Percentiles rank a stretch among this genome's conserved stretches.
Evolutionary conservation across 352 stramenopile species (phyloP).

Genomic region (Elongisporangium senticosum): DNA sequence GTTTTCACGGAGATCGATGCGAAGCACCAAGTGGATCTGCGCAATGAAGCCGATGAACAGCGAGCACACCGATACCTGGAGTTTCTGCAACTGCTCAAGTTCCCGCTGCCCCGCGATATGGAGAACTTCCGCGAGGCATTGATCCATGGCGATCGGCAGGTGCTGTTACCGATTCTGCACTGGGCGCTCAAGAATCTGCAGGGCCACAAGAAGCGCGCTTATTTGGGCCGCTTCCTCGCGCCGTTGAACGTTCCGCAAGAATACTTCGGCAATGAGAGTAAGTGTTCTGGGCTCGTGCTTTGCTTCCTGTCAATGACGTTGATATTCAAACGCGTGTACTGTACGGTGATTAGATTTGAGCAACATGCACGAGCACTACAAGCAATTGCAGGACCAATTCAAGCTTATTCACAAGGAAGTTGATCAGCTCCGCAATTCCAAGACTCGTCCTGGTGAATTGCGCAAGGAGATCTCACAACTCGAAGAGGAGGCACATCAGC

Average conservation of each 20-base stretch:
- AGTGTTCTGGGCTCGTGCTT: slow-evolving; percentile 6
- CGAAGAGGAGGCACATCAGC: slow-evolving; percentile 87
- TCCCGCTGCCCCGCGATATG: slow-evolving; percentile 68
- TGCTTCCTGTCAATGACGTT: background rate
- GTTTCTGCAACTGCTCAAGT: slow-evolving; percentile 94
- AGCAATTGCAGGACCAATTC: slow-evolving; percentile 92
- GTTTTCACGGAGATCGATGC: slow-evolving; percentile 88
- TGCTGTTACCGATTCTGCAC: slow-evolving; percentile 91
- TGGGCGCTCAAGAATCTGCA: slow-evolving; percentile 87
- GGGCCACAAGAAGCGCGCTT: slow-evolving; percentile 90
- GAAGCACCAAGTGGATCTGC: slow-evolving; percentile 82
- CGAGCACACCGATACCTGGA: slow-evolving; percentile 81
- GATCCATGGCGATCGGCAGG: slow-evolving; percentile 71
- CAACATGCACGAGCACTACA: slow-evolving; percentile 88
- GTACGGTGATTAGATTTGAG: slow-evolving; percentile 32
- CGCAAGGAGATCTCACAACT: slow-evolving; percentile 89
- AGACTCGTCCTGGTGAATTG: slow-evolving; percentile 80
- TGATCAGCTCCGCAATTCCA: slow-evolving; percentile 71
- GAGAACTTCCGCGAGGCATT: slow-evolving; percentile 77
- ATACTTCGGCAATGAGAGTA: slow-evolving; percentile 87
- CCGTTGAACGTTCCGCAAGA: slow-evolving; percentile 91
- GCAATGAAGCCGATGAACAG: slow-evolving; percentile 72
- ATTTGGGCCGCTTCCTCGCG: slow-evolving; percentile 90
- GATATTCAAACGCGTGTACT: background rate
- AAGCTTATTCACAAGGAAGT: slow-evolving; percentile 89